Conservation (phyloP, 768 basidiomycete species). For the Suillus spraguei region DNA sequence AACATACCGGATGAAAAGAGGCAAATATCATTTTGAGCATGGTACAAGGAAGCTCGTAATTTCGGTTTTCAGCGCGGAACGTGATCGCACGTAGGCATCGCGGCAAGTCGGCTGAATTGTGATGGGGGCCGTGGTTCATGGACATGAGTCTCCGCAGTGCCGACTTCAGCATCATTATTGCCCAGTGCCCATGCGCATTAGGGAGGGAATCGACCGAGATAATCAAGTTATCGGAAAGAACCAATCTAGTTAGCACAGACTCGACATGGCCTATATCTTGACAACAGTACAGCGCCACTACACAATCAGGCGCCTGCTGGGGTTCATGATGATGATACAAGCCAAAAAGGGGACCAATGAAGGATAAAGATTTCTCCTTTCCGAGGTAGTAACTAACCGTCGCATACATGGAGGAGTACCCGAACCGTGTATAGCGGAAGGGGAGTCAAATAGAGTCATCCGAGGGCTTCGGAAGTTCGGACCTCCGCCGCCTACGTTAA, state of each 20-base stretch:
- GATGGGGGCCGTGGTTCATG: neutral
- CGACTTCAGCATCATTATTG: neutral
- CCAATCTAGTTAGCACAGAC: neutral
- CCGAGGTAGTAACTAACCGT: neutral
- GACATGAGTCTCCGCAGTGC: neutral
- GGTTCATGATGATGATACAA: neutral
- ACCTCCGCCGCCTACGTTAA: neutral
- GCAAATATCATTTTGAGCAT: constrained; percentile 15
- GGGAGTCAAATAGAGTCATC: neutral
- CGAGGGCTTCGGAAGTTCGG: neutral
- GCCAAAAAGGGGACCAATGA: neutral
- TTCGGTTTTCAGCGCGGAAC: neutral
- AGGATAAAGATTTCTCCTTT: neutral
- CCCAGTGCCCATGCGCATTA: neutral
- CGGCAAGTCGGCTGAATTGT: neutral
- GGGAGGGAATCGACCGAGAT: neutral
- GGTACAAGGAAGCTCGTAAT: constrained; percentile 12
- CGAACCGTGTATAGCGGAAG: constrained; percentile 3
- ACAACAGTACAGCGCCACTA: neutral
- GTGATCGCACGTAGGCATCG: constrained; percentile 2
- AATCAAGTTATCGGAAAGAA: neutral
- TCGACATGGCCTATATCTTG: neutral
- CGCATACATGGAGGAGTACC: no score
- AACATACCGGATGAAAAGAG: constrained; percentile 27
- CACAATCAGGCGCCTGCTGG: neutral